These are phyloP conservation scores for Cyclotella baltica DNA, from an alignment of 108 stramenopile genomes.

Conservation along the genomic window DNA sequence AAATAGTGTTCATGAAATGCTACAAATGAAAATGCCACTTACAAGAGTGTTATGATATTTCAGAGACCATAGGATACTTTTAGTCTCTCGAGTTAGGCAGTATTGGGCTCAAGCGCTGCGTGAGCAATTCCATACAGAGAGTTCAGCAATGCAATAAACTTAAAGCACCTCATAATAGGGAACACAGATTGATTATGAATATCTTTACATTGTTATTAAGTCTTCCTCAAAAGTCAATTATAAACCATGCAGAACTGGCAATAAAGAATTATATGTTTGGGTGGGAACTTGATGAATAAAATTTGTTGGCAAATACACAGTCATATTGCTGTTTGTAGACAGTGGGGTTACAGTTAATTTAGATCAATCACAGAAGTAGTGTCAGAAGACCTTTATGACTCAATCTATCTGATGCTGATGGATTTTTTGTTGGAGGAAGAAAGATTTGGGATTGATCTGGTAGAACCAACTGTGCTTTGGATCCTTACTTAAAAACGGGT, in stretches of 20 bases:
- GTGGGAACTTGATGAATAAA: constrained; percentile 86
- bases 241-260: constrained; percentile 87
- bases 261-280: constrained; percentile 79
- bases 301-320: constrained; percentile 73
- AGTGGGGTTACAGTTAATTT: constrained; percentile 77
- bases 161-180: too few species aligned
- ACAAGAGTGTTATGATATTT: too few species aligned
- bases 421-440: constrained; percentile 97
- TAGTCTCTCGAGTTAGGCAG: too few species aligned
- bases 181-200: too few species aligned
- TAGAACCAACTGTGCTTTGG: constrained; percentile 94
- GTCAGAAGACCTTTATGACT: constrained; percentile 92
- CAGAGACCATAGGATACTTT: too few species aligned
- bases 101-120: too few species aligned
- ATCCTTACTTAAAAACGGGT: constrained; percentile 94
- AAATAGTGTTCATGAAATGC: too few species aligned
- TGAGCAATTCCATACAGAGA: too few species aligned
- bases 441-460: constrained; percentile 98
- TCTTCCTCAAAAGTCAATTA: too few species aligned
- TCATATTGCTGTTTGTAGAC: constrained; percentile 75
- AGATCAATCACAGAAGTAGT: constrained; percentile 78
- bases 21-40: too few species aligned
- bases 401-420: constrained; percentile 95
- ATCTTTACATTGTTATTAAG: too few species aligned
- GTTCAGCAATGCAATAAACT: too few species aligned